Base-by-base conservation (phyloP, 352 stramenopile genomes). In the Phytophthora pinifolia region DNA sequence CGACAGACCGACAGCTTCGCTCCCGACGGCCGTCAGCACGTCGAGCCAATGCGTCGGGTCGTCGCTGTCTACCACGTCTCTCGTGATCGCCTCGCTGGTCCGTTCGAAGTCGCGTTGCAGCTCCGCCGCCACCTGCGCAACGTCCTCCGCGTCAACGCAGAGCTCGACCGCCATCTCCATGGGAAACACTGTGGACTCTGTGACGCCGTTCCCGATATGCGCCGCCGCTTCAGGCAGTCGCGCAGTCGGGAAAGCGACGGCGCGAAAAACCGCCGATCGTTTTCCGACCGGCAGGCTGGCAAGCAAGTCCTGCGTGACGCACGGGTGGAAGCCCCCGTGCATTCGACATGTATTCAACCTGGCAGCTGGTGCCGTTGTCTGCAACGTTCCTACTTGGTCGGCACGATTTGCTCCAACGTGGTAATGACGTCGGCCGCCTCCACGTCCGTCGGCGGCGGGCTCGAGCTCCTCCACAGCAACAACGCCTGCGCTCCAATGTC, bases 61-160 rank as follows among this genome's bases (percentile, higher is more conserved):
- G 22, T 59, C 54, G 12, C 51, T 64, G 5, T 49, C 37, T 7
- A 58, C 54, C 9, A 92, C 37, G 14, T 84, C 67, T 18, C 67
- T 70, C 7, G 63, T 60, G 10, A 92, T 64, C 9, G 69, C 22
- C 39, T 65, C 43, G 36, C 74, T 78, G 3, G 76, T 67, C 8
- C 49, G 63, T 29, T 90, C 79, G 53, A 89, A 85, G 55, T 92
- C 72, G 3, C 41, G 47, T 17, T 61, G 48, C 15, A 92, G 50
- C 12, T 76, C 76, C 10, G 57, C 33, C n/a, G 44, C 65, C 2
- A 62, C 46, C 9, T 49, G 35, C 4, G 34, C 44, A 9, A 54
- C 29, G 36, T 60, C 44, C 27, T 56, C 61, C 29, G 14, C 37
- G 4, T 18, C 39, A 5, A 52, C 37, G 5, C 22, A 30, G 22